A percentile compares a stretch with the other conserved stretches of the same genome.
These are phyloP conservation scores for Arthroderma uncinatum DNA, from an alignment of 2,329 filamentous ascomycete genomes.

Conservation along the genomic window DNA sequence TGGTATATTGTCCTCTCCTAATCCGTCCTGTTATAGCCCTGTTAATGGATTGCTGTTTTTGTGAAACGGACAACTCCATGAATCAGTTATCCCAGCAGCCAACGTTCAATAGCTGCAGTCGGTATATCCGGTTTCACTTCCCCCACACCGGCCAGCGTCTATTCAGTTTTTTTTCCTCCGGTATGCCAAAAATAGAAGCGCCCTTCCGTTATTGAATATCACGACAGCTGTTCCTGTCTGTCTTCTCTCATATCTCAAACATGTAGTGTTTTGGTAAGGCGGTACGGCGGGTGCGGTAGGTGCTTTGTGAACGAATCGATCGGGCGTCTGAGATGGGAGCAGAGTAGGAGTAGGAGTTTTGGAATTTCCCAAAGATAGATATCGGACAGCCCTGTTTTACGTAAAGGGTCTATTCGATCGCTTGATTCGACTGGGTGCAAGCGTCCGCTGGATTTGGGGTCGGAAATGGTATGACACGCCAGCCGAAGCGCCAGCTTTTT, in stretches of 20 bases:
- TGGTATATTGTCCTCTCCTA: neutral
- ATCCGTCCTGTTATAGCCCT: neutral
- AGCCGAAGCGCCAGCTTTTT: neutral
- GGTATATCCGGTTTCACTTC: neutral
- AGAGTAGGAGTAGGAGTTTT: neutral
- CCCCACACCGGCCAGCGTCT: neutral
- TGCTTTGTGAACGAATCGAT: neutral
- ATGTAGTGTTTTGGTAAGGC: neutral
- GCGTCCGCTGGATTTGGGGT: neutral
- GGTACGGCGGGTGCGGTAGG: neutral
- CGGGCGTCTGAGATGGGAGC: neutral
- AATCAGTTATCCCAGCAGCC: neutral
- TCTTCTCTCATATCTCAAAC: neutral
- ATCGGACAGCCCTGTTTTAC: neutral
- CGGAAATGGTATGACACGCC: neutral
- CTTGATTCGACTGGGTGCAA: neutral
- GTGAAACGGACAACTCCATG: slow-evolving; percentile 1
- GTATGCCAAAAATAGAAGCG: neutral
- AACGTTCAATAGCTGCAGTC: neutral
- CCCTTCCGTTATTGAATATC: neutral
- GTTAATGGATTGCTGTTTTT: neutral
- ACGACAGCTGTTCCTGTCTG: neutral
- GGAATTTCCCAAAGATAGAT: neutral
- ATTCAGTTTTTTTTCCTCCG: neutral
- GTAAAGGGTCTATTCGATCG: neutral